Evolutionary conservation across 1,284 basidiomycete species (phyloP), one percentile per base, ranked within the genome.

Genomic region (Apiotrichum montevideense): DNA sequence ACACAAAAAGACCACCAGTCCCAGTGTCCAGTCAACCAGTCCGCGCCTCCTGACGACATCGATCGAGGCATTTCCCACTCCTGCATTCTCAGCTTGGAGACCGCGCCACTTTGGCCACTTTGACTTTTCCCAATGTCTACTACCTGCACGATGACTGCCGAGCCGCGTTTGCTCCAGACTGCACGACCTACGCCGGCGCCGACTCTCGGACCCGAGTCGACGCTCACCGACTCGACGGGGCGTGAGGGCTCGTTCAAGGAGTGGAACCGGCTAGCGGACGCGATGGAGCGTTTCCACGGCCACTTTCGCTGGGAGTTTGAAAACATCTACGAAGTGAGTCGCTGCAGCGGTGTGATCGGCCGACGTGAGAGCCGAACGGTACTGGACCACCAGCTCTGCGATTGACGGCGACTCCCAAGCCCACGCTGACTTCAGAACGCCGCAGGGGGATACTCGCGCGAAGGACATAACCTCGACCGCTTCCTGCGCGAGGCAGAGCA

Each of bases 381-480:
- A 29, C 29, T 6, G 42, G 42, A 6, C 2, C 4, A 3, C 13
- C 13, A 39, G 37, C 8, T 39, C 10, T 46, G 44, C 10, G 44
- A 6, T 6, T 46, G 21, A 21, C 13, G 14, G 21, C 4, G 5
- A 21, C 41, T 46, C 34, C 49, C 44, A 35, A 14, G 37, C 37
- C 5, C 37, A 9, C 4, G 37, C 37, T 39, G 37, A 39, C n/a
- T 9, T n/a, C 58, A 82, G 80, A 73, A 80, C 15, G 79, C 81
- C 10, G 81, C 82, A 63, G 81, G 81, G 11, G 78, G 80, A 1
- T 84, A 81, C 69, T 74, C 74, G 35, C 72, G 76, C 51, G 72
- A 73, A 42, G 81, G 81, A 15, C 29, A 71, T 81, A 77, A 73
- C 0, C 72, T 85, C 3, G 54, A 67, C 3, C 62, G 70, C 32